These are phyloP conservation scores for Escovopsis weberi DNA, from an alignment of 2,329 filamentous ascomycete species.

Conservation along the genomic window DNA sequence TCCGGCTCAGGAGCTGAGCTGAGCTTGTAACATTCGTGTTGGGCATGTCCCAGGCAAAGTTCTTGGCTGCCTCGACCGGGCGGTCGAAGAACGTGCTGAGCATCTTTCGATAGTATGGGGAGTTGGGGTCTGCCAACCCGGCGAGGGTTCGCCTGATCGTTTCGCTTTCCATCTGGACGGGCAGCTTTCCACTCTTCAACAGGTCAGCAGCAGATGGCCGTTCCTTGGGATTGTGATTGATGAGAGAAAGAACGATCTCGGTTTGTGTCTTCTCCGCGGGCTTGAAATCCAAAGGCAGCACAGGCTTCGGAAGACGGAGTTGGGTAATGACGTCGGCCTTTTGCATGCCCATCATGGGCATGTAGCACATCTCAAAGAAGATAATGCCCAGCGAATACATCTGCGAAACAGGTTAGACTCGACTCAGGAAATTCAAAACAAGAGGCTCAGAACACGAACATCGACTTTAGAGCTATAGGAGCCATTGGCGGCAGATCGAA, in stretches of 20 bases:
- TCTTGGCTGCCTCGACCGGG: conserved; percentile 63
- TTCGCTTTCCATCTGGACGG: conserved; percentile 85
- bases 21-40: conserved; percentile 32
- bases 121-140: conserved; percentile 66
- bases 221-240: conserved; percentile 70
- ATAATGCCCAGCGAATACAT: conserved; percentile 98
- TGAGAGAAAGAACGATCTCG: conserved; percentile 63
- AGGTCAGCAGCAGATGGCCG: conserved; percentile 73
- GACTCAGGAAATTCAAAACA: not conserved
- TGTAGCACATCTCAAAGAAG: conserved; percentile 93
- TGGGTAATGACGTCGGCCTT: conserved; percentile 49
- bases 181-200: conserved; percentile 71
- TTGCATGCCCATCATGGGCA: conserved; percentile 51
- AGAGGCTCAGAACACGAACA: conserved; percentile 29
- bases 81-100: conserved; percentile 71
- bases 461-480: conserved; percentile 91
- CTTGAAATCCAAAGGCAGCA: conserved; percentile 60
- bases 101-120: conserved; percentile 81
- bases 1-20: conserved; percentile 53
- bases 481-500: conserved; percentile 58
- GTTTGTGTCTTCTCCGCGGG: conserved; percentile 57
- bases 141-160: conserved; percentile 72
- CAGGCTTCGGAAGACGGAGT: conserved; percentile 52
- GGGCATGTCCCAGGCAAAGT: conserved; percentile 64
- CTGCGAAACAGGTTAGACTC: conserved; percentile 18